phyloP scores from a whole-genome alignment of 106 monocot genomes.

The Agapanthus africanus region DNA sequence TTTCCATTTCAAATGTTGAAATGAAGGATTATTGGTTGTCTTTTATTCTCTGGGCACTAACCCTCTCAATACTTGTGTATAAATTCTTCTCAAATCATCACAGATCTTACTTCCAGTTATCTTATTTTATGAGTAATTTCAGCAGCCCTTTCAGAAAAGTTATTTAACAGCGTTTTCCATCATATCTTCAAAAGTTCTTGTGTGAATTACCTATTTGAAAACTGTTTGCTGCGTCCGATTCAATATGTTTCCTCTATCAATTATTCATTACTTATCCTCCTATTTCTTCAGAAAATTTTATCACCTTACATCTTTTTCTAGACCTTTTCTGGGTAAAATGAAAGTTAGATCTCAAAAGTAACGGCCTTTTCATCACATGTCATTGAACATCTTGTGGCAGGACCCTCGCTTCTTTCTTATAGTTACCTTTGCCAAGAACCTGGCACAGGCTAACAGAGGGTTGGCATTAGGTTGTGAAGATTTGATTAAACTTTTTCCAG shows the following conservation, averaged over 20 bases:
- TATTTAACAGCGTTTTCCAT: background rate
- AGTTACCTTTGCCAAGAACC: background rate
- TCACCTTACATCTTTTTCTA: background rate
- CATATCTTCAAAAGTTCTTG: background rate
- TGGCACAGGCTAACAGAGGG: background rate
- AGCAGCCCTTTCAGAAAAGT: background rate
- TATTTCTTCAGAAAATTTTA: background rate
- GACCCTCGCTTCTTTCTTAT: background rate
- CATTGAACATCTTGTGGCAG: background rate
- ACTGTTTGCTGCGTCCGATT: background rate
- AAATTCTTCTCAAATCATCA: background rate
- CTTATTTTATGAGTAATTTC: background rate
- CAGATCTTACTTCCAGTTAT: background rate
- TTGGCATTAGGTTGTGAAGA: background rate
- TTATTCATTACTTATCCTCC: background rate
- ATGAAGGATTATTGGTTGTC: too few species aligned
- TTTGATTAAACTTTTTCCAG: background rate
- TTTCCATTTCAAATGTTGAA: slow-evolving; percentile 6
- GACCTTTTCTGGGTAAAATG: background rate
- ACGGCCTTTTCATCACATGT: background rate
- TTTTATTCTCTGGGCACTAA: too few species aligned
- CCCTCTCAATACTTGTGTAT: background rate
- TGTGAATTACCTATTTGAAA: too few species aligned
- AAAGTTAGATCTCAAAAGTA: background rate
- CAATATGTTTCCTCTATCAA: background rate